Evolutionary conservation across 2,329 filamentous ascomycete genomes (phyloP).

Genomic region (Neonectria coccinea): DNA sequence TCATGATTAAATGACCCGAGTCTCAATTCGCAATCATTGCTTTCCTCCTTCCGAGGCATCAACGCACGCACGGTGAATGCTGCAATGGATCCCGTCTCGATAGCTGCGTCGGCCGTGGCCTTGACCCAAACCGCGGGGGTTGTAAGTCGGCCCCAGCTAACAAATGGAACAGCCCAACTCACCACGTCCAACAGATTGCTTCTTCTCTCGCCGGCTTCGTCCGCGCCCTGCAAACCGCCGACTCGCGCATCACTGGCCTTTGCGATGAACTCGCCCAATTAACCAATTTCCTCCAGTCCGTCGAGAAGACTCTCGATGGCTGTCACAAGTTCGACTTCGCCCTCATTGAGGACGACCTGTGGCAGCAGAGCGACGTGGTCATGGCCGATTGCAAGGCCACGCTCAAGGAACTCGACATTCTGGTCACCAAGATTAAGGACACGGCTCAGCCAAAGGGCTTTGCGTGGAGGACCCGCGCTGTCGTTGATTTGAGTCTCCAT

Average conservation of each 20-base stretch:
- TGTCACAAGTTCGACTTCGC: conserved; percentile 38
- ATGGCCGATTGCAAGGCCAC: conserved; percentile 21
- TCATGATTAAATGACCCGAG: too few species aligned
- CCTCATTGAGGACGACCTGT: conserved; percentile 37
- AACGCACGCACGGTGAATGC: not conserved
- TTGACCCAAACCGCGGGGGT: conserved; percentile 9
- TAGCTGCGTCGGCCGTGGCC: conserved; percentile 11
- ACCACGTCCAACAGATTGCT: conserved; percentile 4
- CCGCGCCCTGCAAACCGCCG: conserved; percentile 31
- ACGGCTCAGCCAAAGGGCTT: conserved; percentile 1
- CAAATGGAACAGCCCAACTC: not conserved
- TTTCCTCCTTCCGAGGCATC: not conserved
- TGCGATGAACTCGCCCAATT: conserved; percentile 37
- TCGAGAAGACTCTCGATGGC: conserved; percentile 37
- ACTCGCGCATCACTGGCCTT: conserved; percentile 33
- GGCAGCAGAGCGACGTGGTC: conserved; percentile 40
- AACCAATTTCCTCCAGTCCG: conserved; percentile 35
- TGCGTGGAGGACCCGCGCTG: not conserved
- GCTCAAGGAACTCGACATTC: not conserved
- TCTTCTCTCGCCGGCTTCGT: conserved; percentile 5
- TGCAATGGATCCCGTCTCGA: conserved; percentile 15
- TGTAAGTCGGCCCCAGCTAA: not conserved
- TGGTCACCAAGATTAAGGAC: conserved; percentile 1
- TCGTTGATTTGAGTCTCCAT: not conserved
- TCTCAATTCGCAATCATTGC: too few species aligned